Conservation (phyloP, 164 flowering plant genomes). For the Vitis rotundifolia region DNA sequence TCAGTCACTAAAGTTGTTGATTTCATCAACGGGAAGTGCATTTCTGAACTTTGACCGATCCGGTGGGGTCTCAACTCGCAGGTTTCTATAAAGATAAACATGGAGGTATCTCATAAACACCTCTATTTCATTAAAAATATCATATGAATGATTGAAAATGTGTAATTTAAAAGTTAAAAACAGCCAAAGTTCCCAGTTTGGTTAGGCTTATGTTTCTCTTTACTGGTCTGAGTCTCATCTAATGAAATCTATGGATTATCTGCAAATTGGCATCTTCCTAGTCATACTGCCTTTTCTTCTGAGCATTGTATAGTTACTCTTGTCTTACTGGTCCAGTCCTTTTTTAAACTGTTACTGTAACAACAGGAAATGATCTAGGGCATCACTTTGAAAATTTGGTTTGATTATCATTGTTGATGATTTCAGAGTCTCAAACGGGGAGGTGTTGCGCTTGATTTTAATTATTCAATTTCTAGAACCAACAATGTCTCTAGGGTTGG, state of each 20-base stretch:
- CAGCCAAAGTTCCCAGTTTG: conserved; percentile 4
- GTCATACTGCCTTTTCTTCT: too few relatives aligned
- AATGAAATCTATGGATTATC: neutral
- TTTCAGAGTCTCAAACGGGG: too few relatives aligned
- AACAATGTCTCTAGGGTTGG: too few relatives aligned
- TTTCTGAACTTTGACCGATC: conserved; percentile 52
- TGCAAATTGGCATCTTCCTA: neutral
- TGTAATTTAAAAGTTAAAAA: neutral
- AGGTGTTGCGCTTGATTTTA: too few relatives aligned
- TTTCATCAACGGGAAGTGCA: conserved; percentile 72
- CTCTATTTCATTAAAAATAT: neutral
- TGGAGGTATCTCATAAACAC: neutral
- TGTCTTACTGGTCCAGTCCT: too few relatives aligned
- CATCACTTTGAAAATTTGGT: too few relatives aligned
- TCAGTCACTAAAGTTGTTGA: conserved; percentile 60
- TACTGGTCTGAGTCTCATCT: neutral
- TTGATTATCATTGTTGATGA: too few relatives aligned
- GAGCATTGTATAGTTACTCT: too few relatives aligned
- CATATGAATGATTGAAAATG: neutral
- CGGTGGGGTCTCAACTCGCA: neutral
- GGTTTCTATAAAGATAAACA: neutral
- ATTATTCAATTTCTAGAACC: too few relatives aligned
- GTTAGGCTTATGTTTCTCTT: neutral
- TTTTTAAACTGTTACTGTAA: too few relatives aligned
- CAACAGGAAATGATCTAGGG: too few relatives aligned